Evolutionary conservation across 2,329 filamentous ascomycete species (phyloP), one percentile per base, ranked within the genome.

Genomic region (Volutella citrinella): DNA sequence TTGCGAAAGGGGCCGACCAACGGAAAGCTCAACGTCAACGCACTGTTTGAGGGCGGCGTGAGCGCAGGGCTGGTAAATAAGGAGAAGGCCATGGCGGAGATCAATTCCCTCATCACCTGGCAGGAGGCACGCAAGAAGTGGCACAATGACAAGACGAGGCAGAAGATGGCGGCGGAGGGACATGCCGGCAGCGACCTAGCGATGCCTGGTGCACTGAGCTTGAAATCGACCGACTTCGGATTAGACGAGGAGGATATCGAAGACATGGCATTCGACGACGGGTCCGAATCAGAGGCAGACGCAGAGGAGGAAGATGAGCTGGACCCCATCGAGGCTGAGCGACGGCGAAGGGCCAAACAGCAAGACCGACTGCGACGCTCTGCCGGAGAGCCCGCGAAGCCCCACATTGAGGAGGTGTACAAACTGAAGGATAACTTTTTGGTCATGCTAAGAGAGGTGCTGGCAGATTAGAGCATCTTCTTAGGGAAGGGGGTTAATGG

Each of bases 81-180:
- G 57, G 70, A 76, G 3, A 78, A 79, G 45, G 86, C 85, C 0
- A 79, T 90, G 8, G 66, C 66, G 4, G 93, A 98, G 65, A 90
- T 97, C 54, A 80, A 97, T 54, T 69, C 76, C 19, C 71, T 98
- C 30, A 93, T 98, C 49, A 74, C 82, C 29, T 98, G 93, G 93
- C 93, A 98, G 61, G 87, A 90, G 57, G 87, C 87, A 25, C 75
- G 93, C 35, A 97, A 98, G 74, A 91, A 91, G 66, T 98, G 93
- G 93, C 93, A 98, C 59, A 82, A 91, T 42, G 88, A 95, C 65
- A 98, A 98, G 73, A 98, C 93, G 8, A 73, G 90, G 34, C 93
- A 97, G 68, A 98, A 98, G 74, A 97, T 98, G 93, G 93, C 93
- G 0, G 89, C 88, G 3, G 89, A 91, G 54, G 70, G 71, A 6